Base-by-base conservation (phyloP, 2,329 filamentous ascomycete species). In the Colletotrichum limetticola region DNA sequence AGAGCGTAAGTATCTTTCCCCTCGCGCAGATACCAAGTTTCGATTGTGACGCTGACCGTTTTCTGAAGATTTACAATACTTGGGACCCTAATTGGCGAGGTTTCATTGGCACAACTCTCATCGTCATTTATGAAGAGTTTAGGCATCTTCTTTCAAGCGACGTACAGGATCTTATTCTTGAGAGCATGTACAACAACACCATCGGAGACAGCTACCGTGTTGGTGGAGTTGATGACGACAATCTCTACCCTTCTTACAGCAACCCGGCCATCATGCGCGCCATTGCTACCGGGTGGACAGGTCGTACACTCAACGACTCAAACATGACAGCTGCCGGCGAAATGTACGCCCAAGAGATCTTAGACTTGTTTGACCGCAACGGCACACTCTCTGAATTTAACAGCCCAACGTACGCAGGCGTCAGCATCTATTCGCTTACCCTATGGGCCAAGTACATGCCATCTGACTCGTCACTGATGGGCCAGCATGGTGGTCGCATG, bases 21-120 rank as follows among this genome's bases (percentile, higher is more conserved):
- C 3, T 56, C 14, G 7, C 9, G 8, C 4, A 14, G 7, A 22
- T 8, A 12, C 4, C 22, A 7, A 46, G 11, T 19, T 1, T 19
- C 42, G 4, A 3, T 3, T 4, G 3, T 11, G 8, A 24, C 7
- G 4, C 7, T 42, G 9, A 46, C 5, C 8, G 4, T 1, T 42
- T 42, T 7, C 76, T 19, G 19, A 49, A 80, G 11, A 88, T 89
- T 35, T 90, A 91, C 76, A 84, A 86, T 65, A 85, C 86, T 0
- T 91, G 88, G 87, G 90, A 92, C 75, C 89, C 89, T 0, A 92
- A 92, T 71, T 92, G 90, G 90, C 83, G 90, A 65, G 90, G 89
- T 0, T 92, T 92, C 69, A 84, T 92, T 35, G 88, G 89, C 8
- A 90, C 88, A 0, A 85, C 88, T 0, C 84, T 91, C 14, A 86